Base-by-base conservation (phyloP, 805 yeast species). In the Candida ponderosae region DNA sequence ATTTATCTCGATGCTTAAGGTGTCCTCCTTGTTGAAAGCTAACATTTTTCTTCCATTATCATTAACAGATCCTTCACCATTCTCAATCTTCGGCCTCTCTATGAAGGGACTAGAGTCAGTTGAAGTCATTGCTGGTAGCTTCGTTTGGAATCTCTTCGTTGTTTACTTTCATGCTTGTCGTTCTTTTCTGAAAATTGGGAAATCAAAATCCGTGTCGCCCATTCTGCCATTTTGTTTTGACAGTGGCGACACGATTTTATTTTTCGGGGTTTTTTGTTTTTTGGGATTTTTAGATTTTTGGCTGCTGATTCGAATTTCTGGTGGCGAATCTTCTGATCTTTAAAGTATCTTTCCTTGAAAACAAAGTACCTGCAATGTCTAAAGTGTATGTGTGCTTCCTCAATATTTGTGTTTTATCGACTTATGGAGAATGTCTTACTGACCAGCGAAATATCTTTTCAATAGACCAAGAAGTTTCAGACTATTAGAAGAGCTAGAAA, bases 401-500 rank as follows among this genome's bases (percentile, higher is more conserved):
- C 2, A n/a, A 14, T 6, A 7, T 7, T 16, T 6, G 16, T 26
- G 21, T 13, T 6, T 6, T 9, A 6, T 18, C 6, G 7, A 18
- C 10, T 10, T 8, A 4, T 6, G 13, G 18, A 10, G n/a, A 30
- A 30, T 16, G 20, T 18, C 8, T 8, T 6, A 5, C 33, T 13
- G 29, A 20, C 20, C 8, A 9, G n/a, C 18, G 11, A 16, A 2
- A 16, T 26, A 7, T 18, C 6, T 2, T 38, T 23, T 18, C 15
- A 13, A 2, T 45, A 77, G 84, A 31, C 99, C 99, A 48, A 79
- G 99, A 62, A 89, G 86, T 59, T 93, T 93, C 63, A 84, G 95
- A 57, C 75, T 93, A 26, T 72, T 93, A 44, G 99, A 93, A 63
- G 99, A 93, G 64, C 71, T 93, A 47, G 99, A 94, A 60, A 90